Percentiles rank a stretch among this genome's conserved stretches.
Conservation (phyloP, 495 filamentous ascomycete genomes). For the Talaromyces liani region DNA sequence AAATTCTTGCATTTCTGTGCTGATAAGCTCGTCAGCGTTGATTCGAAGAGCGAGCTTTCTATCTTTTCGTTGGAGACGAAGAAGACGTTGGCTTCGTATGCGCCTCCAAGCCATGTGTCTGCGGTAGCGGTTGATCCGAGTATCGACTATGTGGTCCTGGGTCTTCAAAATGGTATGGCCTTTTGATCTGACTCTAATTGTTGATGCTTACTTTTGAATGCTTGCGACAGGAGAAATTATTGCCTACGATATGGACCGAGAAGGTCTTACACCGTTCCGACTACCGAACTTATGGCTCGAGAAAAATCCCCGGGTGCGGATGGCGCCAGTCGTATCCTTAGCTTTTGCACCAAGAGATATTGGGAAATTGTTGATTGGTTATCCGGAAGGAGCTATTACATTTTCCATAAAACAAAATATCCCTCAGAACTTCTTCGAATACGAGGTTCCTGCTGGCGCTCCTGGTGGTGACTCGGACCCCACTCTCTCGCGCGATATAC, state of each 20-base stretch:
- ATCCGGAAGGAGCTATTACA: constrained; percentile 75
- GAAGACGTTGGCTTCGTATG: constrained; percentile 52
- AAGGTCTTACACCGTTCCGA: constrained; percentile 63
- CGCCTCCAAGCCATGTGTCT: constrained; percentile 64
- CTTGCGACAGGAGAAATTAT: constrained; percentile 59
- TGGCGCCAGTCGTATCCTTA: constrained; percentile 62
- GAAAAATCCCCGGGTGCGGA: constrained; percentile 47
- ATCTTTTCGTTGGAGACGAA: constrained; percentile 68
- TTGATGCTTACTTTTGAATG: constrained; percentile 11
- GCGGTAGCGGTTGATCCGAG: constrained; percentile 73
- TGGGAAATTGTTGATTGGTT: constrained; percentile 83
- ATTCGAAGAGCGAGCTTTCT: constrained; percentile 73
- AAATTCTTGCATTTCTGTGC: constrained; percentile 66
- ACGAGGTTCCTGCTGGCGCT: constrained; percentile 74
- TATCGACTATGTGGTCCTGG: constrained; percentile 84
- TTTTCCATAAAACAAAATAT: constrained; percentile 89
- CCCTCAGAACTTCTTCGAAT: constrained; percentile 70
- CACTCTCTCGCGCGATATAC: constrained; percentile 33
- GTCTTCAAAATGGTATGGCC: constrained; percentile 55
- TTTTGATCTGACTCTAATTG: neutral
- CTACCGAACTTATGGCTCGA: constrained; percentile 81
- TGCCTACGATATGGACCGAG: constrained; percentile 84
- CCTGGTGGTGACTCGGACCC: constrained; percentile 70
- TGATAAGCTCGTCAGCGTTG: constrained; percentile 74
- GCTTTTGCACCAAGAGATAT: constrained; percentile 87